Percentiles rank a stretch among this genome's conserved stretches.
These are phyloP conservation scores for Heritiera fomes DNA, from an alignment of 345 rosid genomes.

Conservation along the genomic window DNA sequence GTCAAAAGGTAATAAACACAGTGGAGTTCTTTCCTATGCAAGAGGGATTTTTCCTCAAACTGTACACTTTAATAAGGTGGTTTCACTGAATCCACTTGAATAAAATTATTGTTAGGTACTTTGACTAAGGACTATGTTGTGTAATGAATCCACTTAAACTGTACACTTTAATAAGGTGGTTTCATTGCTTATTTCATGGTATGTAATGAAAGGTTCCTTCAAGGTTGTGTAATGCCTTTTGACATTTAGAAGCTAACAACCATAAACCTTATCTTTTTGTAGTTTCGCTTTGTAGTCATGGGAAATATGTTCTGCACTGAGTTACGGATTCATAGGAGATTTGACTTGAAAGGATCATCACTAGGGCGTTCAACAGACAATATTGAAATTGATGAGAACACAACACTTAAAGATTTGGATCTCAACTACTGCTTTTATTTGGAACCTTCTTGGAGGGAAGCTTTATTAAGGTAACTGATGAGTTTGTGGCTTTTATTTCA, in stretches of 20 bases:
- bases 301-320: conserved; percentile 99
- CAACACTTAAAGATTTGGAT: conserved; percentile 96
- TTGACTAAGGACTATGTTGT: conserved; percentile 13
- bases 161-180: no score
- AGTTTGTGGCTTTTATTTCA: conserved; percentile 15
- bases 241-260: conserved; percentile 30
- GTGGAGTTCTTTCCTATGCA: conserved; percentile 4
- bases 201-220: conserved; percentile 16
- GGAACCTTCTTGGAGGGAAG: conserved; percentile 96
- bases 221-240: conserved; percentile 9
- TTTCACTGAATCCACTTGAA: conserved; percentile 8
- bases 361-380: conserved; percentile 87
- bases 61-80: background rate
- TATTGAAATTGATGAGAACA: conserved; percentile 92
- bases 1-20: conserved; percentile 72
- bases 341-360: conserved; percentile 95
- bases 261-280: conserved; percentile 36
- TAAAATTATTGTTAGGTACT: background rate
- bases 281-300: conserved; percentile 99
- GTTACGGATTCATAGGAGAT: conserved; percentile 90
- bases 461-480: conserved; percentile 65
- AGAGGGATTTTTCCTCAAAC: background rate
- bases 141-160: no score
- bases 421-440: conserved; percentile 73
- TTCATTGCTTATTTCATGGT: background rate